phyloP scores from a whole-genome alignment of 2,329 filamentous ascomycete genomes.

The Xylaria sp. region DNA sequence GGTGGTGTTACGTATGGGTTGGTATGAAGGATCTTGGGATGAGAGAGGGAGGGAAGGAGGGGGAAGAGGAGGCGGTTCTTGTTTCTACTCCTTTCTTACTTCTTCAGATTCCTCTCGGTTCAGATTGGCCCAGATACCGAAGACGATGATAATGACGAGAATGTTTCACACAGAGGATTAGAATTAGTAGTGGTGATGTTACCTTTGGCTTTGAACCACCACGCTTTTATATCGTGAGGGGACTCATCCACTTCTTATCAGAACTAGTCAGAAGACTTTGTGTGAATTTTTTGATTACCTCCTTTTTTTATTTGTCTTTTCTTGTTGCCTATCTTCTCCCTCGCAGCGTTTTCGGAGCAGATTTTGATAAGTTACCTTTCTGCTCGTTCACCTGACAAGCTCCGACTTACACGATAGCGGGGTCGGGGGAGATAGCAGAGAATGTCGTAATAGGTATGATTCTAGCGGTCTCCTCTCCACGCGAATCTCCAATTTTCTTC shows the following conservation, averaged over 20 bases:
- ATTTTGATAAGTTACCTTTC: constrained; percentile 8
- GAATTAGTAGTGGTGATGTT: background rate
- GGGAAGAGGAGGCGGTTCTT: background rate
- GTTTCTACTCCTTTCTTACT: background rate
- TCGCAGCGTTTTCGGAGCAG: constrained; percentile 31
- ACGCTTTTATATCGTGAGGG: constrained; percentile 20
- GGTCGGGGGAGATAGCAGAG: constrained; percentile 14
- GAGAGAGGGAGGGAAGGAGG: background rate
- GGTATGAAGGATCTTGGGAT: background rate
- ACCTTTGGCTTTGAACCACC: constrained; percentile 1
- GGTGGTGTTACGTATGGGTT: background rate
- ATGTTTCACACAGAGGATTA: constrained; percentile 14
- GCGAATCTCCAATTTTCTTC: constrained; percentile 18
- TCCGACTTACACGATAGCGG: constrained; percentile 32
- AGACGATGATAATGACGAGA: constrained; percentile 16
- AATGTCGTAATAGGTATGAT: constrained; percentile 37
- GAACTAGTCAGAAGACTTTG: constrained; percentile 7
- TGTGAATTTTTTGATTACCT: constrained; percentile 6
- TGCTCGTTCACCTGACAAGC: constrained; percentile 27
- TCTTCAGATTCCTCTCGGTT: background rate
- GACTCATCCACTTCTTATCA: constrained; percentile 15
- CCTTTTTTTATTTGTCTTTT: background rate
- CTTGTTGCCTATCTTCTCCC: background rate
- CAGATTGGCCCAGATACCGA: constrained; percentile 9
- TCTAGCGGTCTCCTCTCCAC: background rate